Base-by-base conservation (phyloP, 1,284 basidiomycete genomes). In the Tylopilus sp. region DNA sequence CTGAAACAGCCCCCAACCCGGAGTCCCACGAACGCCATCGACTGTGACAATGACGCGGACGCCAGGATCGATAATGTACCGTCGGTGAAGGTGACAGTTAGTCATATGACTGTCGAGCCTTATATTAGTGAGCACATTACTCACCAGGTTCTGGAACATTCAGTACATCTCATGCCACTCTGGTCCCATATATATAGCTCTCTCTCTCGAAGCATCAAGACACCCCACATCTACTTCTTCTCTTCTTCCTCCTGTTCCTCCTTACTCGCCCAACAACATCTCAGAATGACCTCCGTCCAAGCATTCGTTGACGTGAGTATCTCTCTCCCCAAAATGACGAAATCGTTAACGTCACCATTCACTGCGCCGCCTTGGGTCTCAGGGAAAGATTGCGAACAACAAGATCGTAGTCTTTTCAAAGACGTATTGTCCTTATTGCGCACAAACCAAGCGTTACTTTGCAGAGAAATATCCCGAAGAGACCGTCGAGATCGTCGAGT, bases 371-470 rank as follows among this genome's bases (percentile, higher is more conserved):
- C 19, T 29, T 15, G 12, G 8, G 19, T 37, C 30, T 16, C 54
- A 86, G 84, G 60, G 63, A 46, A 68, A 77, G 28, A 81, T 88
- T 56, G 51, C 67, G 8, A 68, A 74, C 18, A 75, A 83, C 75
- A 78, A 76, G 60, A 74, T 89, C 52, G 72, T 74, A 36, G 78
- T 89, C 49, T 89, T 89, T 66, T 86, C 85, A 48, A 89, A 89
- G 72, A 70, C 73, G 10, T 78, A 65, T 41, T 89, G 78, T 66
- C 79, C 81, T 8, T 85, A 75, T 67, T 86, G 83, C 73, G 70
- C 54, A 51, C 65, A 65, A 9, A 78, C 84, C 30, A 89, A 89
- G 66, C 46, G 53, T 0, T 67, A 86, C n/a, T 75, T 89, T 54
- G 57, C 59, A 2, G 52, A 55, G 5, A 61, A 78, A 19, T 85